Conservation (phyloP, 2,329 filamentous ascomycete species). For the Alternaria infectoria region DNA sequence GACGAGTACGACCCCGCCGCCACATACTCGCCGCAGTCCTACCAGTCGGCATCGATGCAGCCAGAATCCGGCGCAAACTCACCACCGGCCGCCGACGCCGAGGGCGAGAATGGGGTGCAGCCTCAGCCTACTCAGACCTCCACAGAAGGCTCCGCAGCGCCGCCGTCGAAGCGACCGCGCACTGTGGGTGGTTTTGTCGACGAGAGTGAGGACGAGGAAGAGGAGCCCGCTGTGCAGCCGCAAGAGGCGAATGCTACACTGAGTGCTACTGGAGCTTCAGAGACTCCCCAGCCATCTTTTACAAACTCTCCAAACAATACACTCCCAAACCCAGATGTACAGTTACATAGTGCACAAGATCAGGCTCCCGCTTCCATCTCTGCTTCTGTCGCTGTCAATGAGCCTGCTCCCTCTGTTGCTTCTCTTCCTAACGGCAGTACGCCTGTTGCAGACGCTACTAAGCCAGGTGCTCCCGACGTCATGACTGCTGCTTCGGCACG, state of each 20-base stretch:
- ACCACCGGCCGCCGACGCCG: constrained; percentile 26
- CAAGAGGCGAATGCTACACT: constrained; percentile 56
- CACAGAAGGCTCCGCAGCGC: constrained; percentile 38
- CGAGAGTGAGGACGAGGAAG: constrained; percentile 66
- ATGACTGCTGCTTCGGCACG: constrained; percentile 40
- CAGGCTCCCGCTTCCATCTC: constrained; percentile 51
- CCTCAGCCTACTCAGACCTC: constrained; percentile 23
- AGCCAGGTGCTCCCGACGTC: constrained; percentile 36
- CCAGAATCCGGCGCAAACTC: constrained; percentile 38
- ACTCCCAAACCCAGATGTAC: constrained; percentile 64
- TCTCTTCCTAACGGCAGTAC: constrained; percentile 56
- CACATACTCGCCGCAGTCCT: constrained; percentile 34
- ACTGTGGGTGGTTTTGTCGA: constrained; percentile 68
- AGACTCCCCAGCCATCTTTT: constrained; percentile 60
- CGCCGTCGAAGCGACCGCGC: constrained; percentile 54
- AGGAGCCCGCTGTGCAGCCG: constrained; percentile 55
- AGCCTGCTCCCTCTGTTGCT: constrained; percentile 58
- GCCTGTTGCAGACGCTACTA: constrained; percentile 45
- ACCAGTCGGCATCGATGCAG: constrained; percentile 35
- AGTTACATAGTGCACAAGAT: constrained; percentile 64
- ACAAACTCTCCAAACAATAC: constrained; percentile 64
- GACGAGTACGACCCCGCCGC: constrained; percentile 50
- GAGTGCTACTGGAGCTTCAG: constrained; percentile 56
- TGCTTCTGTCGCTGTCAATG: constrained; percentile 49
- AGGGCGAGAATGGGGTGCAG: constrained; percentile 32